Evolutionary conservation across 2,329 filamentous ascomycete species (phyloP).

Genomic region (Nothophoma quercina): DNA sequence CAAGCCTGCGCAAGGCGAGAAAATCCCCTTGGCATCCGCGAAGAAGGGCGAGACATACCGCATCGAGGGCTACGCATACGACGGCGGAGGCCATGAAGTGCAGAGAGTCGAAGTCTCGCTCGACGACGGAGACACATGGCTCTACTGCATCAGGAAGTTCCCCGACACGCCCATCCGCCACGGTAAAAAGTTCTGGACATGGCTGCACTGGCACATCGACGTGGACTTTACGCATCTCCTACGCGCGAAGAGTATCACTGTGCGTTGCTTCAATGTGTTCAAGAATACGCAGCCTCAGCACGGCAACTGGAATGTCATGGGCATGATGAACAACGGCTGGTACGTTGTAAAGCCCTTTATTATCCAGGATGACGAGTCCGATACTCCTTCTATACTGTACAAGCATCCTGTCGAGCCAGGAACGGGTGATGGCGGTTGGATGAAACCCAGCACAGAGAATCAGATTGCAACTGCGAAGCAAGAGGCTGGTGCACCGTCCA

Average conservation of each 20-base stretch:
- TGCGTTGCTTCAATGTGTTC: conserved; percentile 59
- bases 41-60: conserved; percentile 53
- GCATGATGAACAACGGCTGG: conserved; percentile 65
- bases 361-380: conserved; percentile 40
- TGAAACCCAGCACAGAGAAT: conserved; percentile 58
- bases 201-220: conserved; percentile 62
- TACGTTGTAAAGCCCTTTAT: conserved; percentile 56
- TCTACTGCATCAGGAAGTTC: conserved; percentile 59
- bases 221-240: conserved; percentile 56
- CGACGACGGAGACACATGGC: conserved; percentile 59
- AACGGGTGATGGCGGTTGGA: conserved; percentile 58
- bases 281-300: conserved; percentile 60
- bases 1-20: conserved; percentile 54
- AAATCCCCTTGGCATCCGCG: conserved; percentile 49
- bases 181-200: conserved; percentile 63
- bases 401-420: conserved; percentile 54
- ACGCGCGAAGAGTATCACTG: conserved; percentile 53
- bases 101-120: conserved; percentile 60
- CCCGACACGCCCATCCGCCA: conserved; percentile 60
- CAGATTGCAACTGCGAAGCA: conserved; percentile 56
- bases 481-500: conserved; percentile 55
- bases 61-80: conserved; percentile 60
- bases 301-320: conserved; percentile 59
- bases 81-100: conserved; percentile 60
- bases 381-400: conserved; percentile 35